Conservation (phyloP, 768 basidiomycete species). For the Harrya chromipes region DNA sequence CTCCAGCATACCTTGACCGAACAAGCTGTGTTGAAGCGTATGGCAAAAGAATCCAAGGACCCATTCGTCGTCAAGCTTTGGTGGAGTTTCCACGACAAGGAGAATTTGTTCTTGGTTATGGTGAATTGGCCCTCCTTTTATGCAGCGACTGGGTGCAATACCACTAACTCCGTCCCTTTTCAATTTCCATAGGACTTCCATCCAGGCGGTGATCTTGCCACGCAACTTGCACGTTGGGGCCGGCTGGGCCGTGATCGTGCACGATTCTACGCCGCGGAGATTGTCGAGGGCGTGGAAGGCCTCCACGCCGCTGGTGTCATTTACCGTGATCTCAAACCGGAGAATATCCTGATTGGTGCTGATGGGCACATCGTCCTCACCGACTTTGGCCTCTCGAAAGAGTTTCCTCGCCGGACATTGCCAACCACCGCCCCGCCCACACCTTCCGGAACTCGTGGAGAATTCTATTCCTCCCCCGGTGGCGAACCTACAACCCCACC, state of each 20-base stretch:
- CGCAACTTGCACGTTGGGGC: constrained; percentile 95
- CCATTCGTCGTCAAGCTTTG: constrained; percentile 95
- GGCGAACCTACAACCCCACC: constrained; percentile 53
- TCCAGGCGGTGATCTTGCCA: constrained; percentile 94
- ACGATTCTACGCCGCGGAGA: constrained; percentile 96
- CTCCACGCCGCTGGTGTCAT: constrained; percentile 93
- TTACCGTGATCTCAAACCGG: constrained; percentile 96
- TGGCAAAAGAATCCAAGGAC: constrained; percentile 85
- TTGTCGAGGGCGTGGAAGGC: constrained; percentile 94
- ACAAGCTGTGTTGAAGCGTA: constrained; percentile 90
- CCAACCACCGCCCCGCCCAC: constrained; percentile 55
- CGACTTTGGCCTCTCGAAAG: constrained; percentile 94
- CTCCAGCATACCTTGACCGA: constrained; percentile 95
- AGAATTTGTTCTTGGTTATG: constrained; percentile 97
- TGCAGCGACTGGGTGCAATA: constrained; percentile 3
- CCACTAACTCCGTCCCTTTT: constrained; percentile 14
- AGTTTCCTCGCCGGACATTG: constrained; percentile 63
- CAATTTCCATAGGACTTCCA: constrained; percentile 72
- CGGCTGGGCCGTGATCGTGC: constrained; percentile 90
- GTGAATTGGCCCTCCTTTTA: constrained; percentile 37
- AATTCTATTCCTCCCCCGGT: constrained; percentile 49
- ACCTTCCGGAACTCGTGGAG: constrained; percentile 48
- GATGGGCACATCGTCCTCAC: constrained; percentile 97
- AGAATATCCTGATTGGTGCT: constrained; percentile 91
- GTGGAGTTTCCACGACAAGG: constrained; percentile 98